phyloP scores from a whole-genome alignment of 768 basidiomycete genomes.

The Suillus americanus region DNA sequence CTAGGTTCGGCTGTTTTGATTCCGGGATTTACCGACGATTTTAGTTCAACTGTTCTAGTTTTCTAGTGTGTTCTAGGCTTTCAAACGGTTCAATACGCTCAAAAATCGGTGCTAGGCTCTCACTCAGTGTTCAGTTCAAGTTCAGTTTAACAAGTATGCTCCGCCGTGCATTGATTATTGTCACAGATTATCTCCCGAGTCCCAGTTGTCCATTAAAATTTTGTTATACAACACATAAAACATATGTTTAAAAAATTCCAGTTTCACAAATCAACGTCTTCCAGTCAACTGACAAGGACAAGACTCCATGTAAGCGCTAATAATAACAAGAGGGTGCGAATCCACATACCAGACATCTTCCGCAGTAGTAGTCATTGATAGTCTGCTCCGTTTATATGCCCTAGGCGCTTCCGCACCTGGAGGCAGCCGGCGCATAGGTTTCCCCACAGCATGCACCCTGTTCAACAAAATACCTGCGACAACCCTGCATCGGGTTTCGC shows the following conservation, averaged over 20 bases:
- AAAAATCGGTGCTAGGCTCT: no score
- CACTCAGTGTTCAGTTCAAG: background rate
- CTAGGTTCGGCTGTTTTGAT: background rate
- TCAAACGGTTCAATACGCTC: background rate
- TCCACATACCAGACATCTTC: constrained; percentile 34
- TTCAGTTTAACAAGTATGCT: background rate
- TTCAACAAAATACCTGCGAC: constrained; percentile 61
- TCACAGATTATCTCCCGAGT: background rate
- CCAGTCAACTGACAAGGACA: background rate
- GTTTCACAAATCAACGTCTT: background rate
- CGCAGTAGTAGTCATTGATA: constrained; percentile 50
- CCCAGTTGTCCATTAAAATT: background rate
- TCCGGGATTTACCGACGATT: background rate
- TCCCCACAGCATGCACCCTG: constrained; percentile 51
- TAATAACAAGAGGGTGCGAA: background rate
- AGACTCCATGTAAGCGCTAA: constrained; percentile 4
- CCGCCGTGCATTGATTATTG: background rate
- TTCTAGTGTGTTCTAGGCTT: background rate
- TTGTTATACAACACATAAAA: constrained; percentile 1
- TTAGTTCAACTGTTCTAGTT: background rate
- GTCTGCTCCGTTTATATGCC: constrained; percentile 51
- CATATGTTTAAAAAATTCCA: background rate
- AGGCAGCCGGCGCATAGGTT: constrained; percentile 47
- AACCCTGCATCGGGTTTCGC: constrained; percentile 45
- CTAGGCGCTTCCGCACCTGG: constrained; percentile 29